phyloP scores from a whole-genome alignment of 805 yeast species.

The Tetrapisispora nanseiensis region DNA sequence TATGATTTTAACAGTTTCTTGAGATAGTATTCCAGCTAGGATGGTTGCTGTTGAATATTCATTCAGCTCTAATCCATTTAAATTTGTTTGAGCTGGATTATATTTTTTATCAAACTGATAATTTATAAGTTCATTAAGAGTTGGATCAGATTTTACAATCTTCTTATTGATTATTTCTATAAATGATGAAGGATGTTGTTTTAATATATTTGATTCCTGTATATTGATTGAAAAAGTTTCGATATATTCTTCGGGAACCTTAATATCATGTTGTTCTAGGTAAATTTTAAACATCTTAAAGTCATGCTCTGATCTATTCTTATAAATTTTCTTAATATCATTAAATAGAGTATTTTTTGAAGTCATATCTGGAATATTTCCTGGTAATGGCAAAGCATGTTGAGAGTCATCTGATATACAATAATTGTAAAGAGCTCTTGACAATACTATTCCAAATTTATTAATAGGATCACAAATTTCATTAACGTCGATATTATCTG shows the following conservation, averaged over 20 bases:
- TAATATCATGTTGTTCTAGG: not conserved
- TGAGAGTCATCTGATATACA: not conserved
- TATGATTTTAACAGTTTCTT: conserved; percentile 66
- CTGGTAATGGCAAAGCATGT: conserved; percentile 31
- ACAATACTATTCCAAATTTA: not conserved
- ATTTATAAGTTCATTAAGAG: not conserved
- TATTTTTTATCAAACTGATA: conserved; percentile 31
- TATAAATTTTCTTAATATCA: conserved; percentile 47
- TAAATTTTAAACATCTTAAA: conserved; percentile 31
- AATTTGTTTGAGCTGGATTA: conserved; percentile 29
- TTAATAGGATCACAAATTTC: not conserved
- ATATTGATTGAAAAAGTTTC: conserved; percentile 4
- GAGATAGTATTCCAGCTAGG: conserved; percentile 79
- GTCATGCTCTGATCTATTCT: conserved; percentile 46
- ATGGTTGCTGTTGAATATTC: conserved; percentile 19
- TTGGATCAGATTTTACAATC: not conserved
- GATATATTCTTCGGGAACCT: not conserved
- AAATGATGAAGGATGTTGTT: too few species aligned
- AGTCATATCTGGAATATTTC: conserved; percentile 81
- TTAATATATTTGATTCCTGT: conserved; percentile 28
- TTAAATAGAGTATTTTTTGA: conserved; percentile 59
- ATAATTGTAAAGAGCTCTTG: not conserved
- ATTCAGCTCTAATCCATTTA: not conserved
- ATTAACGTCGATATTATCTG: not conserved
- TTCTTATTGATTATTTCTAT: not conserved